Conservation (phyloP, 257 asterid genomes). For the Gentiana straminea region DNA sequence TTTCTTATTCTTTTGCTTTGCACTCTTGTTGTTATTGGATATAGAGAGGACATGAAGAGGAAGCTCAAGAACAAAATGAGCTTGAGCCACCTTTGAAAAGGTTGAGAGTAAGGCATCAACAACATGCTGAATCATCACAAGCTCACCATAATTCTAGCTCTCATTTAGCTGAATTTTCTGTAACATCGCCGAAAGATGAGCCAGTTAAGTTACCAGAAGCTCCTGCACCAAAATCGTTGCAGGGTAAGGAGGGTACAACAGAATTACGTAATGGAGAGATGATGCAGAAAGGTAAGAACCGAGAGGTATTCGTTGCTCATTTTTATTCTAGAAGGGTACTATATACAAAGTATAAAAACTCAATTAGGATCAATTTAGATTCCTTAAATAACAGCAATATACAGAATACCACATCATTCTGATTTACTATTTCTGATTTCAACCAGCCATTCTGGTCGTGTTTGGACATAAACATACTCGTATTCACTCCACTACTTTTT, state of each 20-base stretch:
- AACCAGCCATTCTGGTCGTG: too few species aligned
- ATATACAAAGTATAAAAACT: too few species aligned
- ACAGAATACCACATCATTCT: too few species aligned
- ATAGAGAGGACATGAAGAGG: constrained; percentile 27
- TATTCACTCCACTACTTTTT: too few species aligned
- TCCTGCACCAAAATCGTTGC: constrained; percentile 17
- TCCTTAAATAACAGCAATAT: too few species aligned
- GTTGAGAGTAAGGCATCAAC: constrained; percentile 31
- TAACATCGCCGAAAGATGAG: constrained; percentile 50
- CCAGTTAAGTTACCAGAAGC: constrained; percentile 34
- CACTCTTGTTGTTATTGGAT: background rate
- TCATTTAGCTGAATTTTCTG: constrained; percentile 13
- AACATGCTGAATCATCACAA: constrained; percentile 31
- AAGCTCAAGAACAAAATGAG: constrained; percentile 41
- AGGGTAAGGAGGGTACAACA: constrained; percentile 14
- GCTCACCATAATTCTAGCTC: constrained; percentile 10
- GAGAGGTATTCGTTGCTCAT: too few species aligned
- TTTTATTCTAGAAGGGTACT: too few species aligned
- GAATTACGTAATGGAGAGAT: constrained; percentile 19
- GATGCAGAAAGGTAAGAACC: too few species aligned
- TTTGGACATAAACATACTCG: too few species aligned
- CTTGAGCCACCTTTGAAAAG: constrained; percentile 54
- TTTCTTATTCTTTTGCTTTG: background rate
- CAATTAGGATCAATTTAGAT: too few species aligned
- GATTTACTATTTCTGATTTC: too few species aligned